phyloP scores from a whole-genome alignment of 768 basidiomycete species.

The Boletus edulis region DNA sequence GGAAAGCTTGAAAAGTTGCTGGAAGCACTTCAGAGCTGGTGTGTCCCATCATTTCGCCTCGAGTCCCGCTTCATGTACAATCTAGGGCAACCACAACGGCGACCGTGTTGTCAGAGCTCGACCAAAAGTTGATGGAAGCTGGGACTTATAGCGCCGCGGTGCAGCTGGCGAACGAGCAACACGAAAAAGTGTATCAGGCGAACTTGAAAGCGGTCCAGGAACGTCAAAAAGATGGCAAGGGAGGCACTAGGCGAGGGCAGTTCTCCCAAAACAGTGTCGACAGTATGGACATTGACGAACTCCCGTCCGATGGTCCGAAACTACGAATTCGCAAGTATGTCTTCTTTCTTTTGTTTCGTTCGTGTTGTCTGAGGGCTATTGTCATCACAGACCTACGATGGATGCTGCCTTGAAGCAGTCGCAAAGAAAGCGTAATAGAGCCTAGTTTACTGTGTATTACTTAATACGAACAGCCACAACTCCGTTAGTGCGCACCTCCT shows the following conservation, averaged over 20 bases:
- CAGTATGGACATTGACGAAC: slow-evolving; percentile 70
- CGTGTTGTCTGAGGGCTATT: neutral
- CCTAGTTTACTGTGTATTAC: slow-evolving; percentile 24
- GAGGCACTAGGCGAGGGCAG: slow-evolving; percentile 31
- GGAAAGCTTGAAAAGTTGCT: slow-evolving; percentile 62
- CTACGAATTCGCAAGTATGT: slow-evolving; percentile 65
- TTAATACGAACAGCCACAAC: neutral
- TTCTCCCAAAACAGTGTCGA: slow-evolving; percentile 24
- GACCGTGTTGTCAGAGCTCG: slow-evolving; percentile 67
- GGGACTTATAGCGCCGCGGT: slow-evolving; percentile 39
- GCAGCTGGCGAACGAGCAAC: slow-evolving; percentile 45
- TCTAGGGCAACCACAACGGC: slow-evolving; percentile 70
- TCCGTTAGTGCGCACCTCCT: slow-evolving; percentile 4
- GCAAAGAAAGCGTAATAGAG: slow-evolving; percentile 57
- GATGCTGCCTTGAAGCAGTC: slow-evolving; percentile 46
- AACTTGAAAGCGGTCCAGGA: slow-evolving; percentile 62
- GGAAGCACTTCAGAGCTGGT: slow-evolving; percentile 67
- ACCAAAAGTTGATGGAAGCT: slow-evolving; percentile 63
- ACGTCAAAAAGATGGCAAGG: slow-evolving; percentile 57
- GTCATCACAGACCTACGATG: slow-evolving; percentile 29
- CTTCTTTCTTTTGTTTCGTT: neutral
- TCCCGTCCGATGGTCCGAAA: slow-evolving; percentile 38
- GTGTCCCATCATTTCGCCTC: slow-evolving; percentile 20
- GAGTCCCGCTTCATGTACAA: slow-evolving; percentile 4
- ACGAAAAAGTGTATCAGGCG: slow-evolving; percentile 52